Conservation (phyloP, 805 yeast genomes). For the Tetrapisispora arboricola region DNA sequence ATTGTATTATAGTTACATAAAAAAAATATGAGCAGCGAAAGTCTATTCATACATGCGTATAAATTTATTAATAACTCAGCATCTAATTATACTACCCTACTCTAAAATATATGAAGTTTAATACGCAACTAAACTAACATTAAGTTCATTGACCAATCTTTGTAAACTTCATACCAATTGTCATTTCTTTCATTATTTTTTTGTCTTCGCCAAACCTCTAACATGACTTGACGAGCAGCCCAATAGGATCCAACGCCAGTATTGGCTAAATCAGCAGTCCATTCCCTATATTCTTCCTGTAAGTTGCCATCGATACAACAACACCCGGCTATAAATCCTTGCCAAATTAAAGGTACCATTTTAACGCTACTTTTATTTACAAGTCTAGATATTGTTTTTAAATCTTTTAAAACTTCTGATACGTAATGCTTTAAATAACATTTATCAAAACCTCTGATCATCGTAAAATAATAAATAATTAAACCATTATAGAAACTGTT, state of each 20-base stretch:
- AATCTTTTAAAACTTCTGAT: constrained; percentile 47
- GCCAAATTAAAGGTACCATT: constrained; percentile 75
- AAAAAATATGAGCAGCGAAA: too few relatives aligned
- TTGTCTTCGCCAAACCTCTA: constrained; percentile 76
- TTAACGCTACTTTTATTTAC: constrained; percentile 42
- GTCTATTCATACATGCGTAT: not conserved
- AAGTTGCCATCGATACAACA: constrained; percentile 50
- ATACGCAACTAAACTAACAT: constrained; percentile 48
- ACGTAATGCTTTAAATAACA: constrained; percentile 53
- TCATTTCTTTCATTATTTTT: constrained; percentile 46
- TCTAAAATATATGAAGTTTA: not conserved
- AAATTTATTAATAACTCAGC: not conserved
- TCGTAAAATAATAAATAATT: constrained; percentile 58
- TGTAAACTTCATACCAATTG: constrained; percentile 70
- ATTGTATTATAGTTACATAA: too few relatives aligned
- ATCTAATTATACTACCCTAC: not conserved
- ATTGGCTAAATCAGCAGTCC: constrained; percentile 43
- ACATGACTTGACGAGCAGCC: constrained; percentile 78
- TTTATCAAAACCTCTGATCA: constrained; percentile 48
- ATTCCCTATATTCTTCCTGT: constrained; percentile 57
- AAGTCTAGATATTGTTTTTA: constrained; percentile 50
- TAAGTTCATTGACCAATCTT: constrained; percentile 78
- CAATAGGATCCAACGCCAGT: constrained; percentile 70
- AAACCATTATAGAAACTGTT: constrained; percentile 69
- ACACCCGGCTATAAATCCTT: constrained; percentile 81